Base-by-base conservation (phyloP, 805 yeast genomes). In the Barnettozyma sp. region DNA sequence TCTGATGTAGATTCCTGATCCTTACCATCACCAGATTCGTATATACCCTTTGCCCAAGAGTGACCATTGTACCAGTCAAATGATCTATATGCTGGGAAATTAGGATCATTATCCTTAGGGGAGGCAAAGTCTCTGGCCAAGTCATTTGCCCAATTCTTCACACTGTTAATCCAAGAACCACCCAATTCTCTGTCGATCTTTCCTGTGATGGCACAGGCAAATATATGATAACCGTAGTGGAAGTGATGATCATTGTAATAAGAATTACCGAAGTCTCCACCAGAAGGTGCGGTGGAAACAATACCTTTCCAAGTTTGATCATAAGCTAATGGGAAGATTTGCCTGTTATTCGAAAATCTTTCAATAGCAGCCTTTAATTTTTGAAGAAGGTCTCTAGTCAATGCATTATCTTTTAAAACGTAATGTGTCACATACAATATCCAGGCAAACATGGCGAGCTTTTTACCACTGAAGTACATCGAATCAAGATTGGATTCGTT, bases 391-490 rank as follows among this genome's bases (percentile, higher is more conserved):
- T 56, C 55, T 11, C 55, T 46, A 2, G 92, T 70, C 37, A 81
- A 58, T 1, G 51, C 55, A 0, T 59, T 52, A 52, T 88, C 82
- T 14, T 72, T 55, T 30, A 90, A 56, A 14, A 90, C 68, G 42
- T 68, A 77, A 36, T 81, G 77, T 25, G 80, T 76, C 9, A 78
- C 84, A 43, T 82, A 82, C 11, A 86, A 66, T 35, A 92, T 71
- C 68, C 82, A 82, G 0, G 97, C 96, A 59, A 83, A 92, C 60
- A 88, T 92, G 46, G 87, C 95, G 33, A 88, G 63, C 19, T 76
- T 69, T 56, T 92, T 90, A 10, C 97, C 98, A 2, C 94, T 72
- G 15, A 84, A 77, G 60, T 90, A 90, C 83, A 88, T 88, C 1
- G 96, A 85, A 43, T 85, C 85, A 34, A 76, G 52, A 40, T 76